Evolutionary conservation across 169 alveolate species (phyloP).

Genomic region (Miamiensis avidus): DNA sequence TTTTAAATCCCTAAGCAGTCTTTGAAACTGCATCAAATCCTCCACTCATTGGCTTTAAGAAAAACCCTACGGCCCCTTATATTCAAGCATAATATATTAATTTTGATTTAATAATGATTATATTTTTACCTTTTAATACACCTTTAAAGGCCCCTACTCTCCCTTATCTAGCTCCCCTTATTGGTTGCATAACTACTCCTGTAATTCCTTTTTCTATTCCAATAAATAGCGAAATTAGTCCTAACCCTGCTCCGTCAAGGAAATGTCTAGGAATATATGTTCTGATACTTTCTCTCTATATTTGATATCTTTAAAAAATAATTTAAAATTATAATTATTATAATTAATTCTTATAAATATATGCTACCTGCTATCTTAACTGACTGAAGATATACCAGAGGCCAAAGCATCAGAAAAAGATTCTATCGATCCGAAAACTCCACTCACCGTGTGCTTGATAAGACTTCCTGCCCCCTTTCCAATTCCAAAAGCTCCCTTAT

Average conservation of each 20-base stretch:
- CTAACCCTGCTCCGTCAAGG: slow-evolving; percentile 75
- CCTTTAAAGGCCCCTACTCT: slow-evolving; percentile 71
- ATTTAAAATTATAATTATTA: too few species aligned
- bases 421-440: slow-evolving; percentile 36
- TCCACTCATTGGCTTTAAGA: slow-evolving; percentile 87
- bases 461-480: slow-evolving; percentile 45
- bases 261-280: slow-evolving; percentile 67
- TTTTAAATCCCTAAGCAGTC: slow-evolving; percentile 86
- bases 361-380: slow-evolving; percentile 62
- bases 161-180: slow-evolving; percentile 73
- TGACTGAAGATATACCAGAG: slow-evolving; percentile 14
- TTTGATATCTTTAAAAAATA: too few species aligned
- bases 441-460: slow-evolving; percentile 44
- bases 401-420: slow-evolving; percentile 35
- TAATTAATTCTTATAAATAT: too few species aligned
- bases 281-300: slow-evolving; percentile 62
- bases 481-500: slow-evolving; percentile 44
- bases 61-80: slow-evolving; percentile 82
- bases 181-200: slow-evolving; percentile 80
- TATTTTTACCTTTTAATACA: slow-evolving; percentile 72
- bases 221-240: slow-evolving; percentile 57
- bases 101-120: too few species aligned
- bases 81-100: too few species aligned
- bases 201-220: slow-evolving; percentile 76
- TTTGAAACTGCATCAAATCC: slow-evolving; percentile 77